phyloP scores from a whole-genome alignment of 257 asterid species.

The Asclepias syriaca region DNA sequence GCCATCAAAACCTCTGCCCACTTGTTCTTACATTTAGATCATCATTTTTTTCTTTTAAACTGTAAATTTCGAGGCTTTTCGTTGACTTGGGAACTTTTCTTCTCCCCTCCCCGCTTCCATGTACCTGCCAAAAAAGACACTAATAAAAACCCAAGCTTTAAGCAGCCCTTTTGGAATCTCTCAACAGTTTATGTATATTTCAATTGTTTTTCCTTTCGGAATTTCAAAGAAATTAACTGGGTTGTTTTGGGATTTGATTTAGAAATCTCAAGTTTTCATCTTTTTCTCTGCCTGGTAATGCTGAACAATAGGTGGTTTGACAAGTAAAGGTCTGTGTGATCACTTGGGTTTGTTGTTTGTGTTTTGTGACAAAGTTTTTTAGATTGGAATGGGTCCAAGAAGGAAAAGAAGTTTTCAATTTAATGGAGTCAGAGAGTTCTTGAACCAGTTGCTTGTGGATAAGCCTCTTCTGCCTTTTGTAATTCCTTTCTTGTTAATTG shows the following conservation, averaged over 20 bases:
- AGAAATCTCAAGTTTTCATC: not conserved
- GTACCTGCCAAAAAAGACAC: conserved; percentile 10
- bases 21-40: not conserved
- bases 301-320: not conserved
- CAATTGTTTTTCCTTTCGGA: not conserved
- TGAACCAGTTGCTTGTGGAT: conserved; percentile 52
- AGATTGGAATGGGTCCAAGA: conserved; percentile 44
- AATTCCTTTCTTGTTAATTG: conserved; percentile 51
- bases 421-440: conserved; percentile 41
- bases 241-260: not conserved
- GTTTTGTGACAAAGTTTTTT: not conserved
- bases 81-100: conserved; percentile 26
- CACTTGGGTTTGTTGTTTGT: not conserved
- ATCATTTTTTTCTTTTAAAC: not conserved
- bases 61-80: conserved; percentile 3
- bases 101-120: not conserved
- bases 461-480: conserved; percentile 65
- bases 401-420: conserved; percentile 49
- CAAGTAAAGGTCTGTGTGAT: not conserved
- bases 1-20: not conserved
- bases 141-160: not conserved
- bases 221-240: not conserved
- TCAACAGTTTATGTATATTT: not conserved
- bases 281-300: not conserved
- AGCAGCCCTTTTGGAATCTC: conserved; percentile 16